phyloP scores from a whole-genome alignment of 371 early-diverging fungal genomes.

The Rhizopus microsporus region DNA sequence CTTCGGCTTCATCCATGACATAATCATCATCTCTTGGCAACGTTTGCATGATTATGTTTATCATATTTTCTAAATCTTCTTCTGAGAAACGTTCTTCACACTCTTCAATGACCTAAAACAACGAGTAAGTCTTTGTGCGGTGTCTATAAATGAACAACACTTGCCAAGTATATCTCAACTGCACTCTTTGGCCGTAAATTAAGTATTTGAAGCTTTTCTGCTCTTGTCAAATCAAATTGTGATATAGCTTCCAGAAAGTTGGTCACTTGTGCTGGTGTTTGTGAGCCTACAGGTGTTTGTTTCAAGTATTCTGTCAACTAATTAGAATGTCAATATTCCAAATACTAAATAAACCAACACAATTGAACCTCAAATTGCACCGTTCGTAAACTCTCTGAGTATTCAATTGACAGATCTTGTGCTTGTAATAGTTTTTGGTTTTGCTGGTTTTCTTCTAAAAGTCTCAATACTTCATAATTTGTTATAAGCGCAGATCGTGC shows the following conservation, averaged over 20 bases:
- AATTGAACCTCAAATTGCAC: conserved; percentile 59
- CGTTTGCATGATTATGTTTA: conserved; percentile 28
- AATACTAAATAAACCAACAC: conserved; percentile 1
- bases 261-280: conserved; percentile 50
- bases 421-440: conserved; percentile 39
- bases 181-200: conserved; percentile 58
- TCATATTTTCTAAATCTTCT: conserved; percentile 50
- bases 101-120: conserved; percentile 62
- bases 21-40: conserved; percentile 53
- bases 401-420: conserved; percentile 29
- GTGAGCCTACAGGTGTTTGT: conserved; percentile 50
- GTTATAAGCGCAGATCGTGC: conserved; percentile 57
- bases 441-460: conserved; percentile 54
- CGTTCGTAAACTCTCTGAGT: conserved; percentile 62
- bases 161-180: conserved; percentile 66
- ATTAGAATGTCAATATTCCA: not conserved
- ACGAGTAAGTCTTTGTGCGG: not conserved
- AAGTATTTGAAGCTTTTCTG: conserved; percentile 64
- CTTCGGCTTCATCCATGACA: conserved; percentile 41
- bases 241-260: conserved; percentile 36
- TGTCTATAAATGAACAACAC: not conserved
- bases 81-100: conserved; percentile 61
- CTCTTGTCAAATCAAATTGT: conserved; percentile 53
- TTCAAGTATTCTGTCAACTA: conserved; percentile 54
- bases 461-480: conserved; percentile 61